A percentile compares a stretch with the other conserved stretches of the same genome.
These are phyloP conservation scores for Trichoderma oligosporum DNA, from an alignment of 2,329 filamentous ascomycete species.

Conservation along the genomic window DNA sequence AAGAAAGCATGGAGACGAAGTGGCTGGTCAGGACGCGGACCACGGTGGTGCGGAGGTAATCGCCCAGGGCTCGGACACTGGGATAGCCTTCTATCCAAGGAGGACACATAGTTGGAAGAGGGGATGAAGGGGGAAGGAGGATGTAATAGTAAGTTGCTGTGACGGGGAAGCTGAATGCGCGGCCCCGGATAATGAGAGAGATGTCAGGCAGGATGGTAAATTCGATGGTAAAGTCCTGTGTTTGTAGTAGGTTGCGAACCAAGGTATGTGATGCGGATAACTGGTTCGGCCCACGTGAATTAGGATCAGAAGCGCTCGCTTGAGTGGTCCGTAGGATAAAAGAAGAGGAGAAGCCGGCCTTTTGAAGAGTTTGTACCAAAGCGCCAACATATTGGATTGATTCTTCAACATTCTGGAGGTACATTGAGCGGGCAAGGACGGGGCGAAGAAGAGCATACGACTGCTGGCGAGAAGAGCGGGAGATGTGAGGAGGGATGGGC, in stretches of 20 bases:
- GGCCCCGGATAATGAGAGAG: slow-evolving; percentile 42
- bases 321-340: slow-evolving; percentile 42
- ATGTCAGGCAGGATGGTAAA: slow-evolving; percentile 44
- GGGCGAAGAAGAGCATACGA: slow-evolving; percentile 50
- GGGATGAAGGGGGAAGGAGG: slow-evolving; percentile 36
- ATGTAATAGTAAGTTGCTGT: slow-evolving; percentile 46
- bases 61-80: slow-evolving; percentile 40
- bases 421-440: slow-evolving; percentile 47
- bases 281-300: slow-evolving; percentile 34
- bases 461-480: slow-evolving; percentile 37
- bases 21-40: slow-evolving; percentile 39
- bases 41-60: slow-evolving; percentile 45
- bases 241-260: slow-evolving; percentile 41
- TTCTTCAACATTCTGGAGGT: slow-evolving; percentile 39
- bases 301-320: slow-evolving; percentile 28
- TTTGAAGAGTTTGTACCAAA: slow-evolving; percentile 43
- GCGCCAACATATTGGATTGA: slow-evolving; percentile 42
- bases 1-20: slow-evolving; percentile 29
- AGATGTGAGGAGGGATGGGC: slow-evolving; percentile 41
- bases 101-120: slow-evolving; percentile 39
- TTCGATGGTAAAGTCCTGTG: slow-evolving; percentile 41
- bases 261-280: slow-evolving; percentile 44
- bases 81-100: slow-evolving; percentile 45
- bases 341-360: slow-evolving; percentile 43
- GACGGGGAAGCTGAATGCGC: slow-evolving; percentile 42